A percentile compares a stretch with the other conserved stretches of the same genome.
Conservation (phyloP, 73 alveolate species). For the Blepharisma stoltei region DNA sequence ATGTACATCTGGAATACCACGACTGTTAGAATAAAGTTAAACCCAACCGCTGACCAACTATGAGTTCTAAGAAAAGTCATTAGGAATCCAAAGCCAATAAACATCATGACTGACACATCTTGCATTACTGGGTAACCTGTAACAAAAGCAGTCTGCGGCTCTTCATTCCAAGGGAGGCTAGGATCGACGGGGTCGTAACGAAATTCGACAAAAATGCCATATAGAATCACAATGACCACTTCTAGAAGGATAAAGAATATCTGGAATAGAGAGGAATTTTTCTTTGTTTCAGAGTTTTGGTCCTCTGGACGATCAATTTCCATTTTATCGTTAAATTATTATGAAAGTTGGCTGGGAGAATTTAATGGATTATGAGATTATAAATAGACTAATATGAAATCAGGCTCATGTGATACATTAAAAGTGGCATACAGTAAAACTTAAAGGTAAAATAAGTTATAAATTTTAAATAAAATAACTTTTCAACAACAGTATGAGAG, state of each 20-base stretch:
- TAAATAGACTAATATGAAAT: too few relatives aligned
- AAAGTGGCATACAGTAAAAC: too few relatives aligned
- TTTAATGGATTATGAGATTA: too few relatives aligned
- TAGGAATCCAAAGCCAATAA: conserved; percentile 77
- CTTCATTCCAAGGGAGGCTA: not conserved
- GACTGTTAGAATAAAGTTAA: conserved; percentile 57
- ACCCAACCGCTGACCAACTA: conserved; percentile 63
- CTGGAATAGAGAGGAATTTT: too few relatives aligned
- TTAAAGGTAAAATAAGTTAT: too few relatives aligned
- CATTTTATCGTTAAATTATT: too few relatives aligned
- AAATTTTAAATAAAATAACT: too few relatives aligned
- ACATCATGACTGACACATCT: conserved; percentile 73
- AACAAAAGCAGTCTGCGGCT: not conserved
- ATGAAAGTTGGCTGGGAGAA: too few relatives aligned
- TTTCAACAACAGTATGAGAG: too few relatives aligned
- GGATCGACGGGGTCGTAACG: not conserved
- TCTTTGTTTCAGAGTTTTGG: too few relatives aligned
- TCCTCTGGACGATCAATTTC: too few relatives aligned
- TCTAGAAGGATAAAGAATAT: not conserved
- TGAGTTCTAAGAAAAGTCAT: conserved; percentile 61
- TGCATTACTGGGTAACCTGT: conserved; percentile 46
- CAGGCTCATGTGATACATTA: too few relatives aligned
- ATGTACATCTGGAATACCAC: conserved; percentile 57
- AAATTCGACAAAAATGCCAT: conserved; percentile 16
- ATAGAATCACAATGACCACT: not conserved